Conservation (phyloP, 495 filamentous ascomycete genomes). For the Hypoxylon fuscum region DNA sequence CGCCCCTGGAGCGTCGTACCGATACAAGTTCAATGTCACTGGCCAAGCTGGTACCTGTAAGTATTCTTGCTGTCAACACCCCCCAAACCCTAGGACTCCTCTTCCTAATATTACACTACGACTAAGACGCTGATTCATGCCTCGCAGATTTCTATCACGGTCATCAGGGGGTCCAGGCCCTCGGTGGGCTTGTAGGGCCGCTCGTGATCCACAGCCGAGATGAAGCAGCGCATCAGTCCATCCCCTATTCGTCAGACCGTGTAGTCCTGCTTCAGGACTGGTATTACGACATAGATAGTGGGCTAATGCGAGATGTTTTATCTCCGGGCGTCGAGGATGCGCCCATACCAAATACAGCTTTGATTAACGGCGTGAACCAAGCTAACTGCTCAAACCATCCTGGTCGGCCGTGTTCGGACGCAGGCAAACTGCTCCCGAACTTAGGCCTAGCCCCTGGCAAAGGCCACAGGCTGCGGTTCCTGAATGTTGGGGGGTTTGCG, state of each 20-base stretch:
- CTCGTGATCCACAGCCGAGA: conserved; percentile 61
- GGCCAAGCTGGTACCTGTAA: conserved; percentile 58
- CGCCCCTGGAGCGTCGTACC: conserved; percentile 59
- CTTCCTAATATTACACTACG: neutral
- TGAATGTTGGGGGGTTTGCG: conserved; percentile 71
- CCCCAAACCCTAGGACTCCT: conserved; percentile 6
- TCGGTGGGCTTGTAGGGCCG: conserved; percentile 66
- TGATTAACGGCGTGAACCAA: conserved; percentile 71
- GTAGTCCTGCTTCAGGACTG: conserved; percentile 66
- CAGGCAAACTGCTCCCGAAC: conserved; percentile 52
- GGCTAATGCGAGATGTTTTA: conserved; percentile 58
- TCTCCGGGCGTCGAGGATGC: conserved; percentile 64
- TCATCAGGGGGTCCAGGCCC: conserved; percentile 52
- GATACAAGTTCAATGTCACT: conserved; percentile 54
- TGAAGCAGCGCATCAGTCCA: conserved; percentile 50
- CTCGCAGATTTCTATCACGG: conserved; percentile 52
- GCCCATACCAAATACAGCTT: conserved; percentile 67
- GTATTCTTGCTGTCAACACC: conserved; percentile 33
- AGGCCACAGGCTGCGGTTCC: conserved; percentile 72
- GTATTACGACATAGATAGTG: conserved; percentile 63
- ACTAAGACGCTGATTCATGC: conserved; percentile 40
- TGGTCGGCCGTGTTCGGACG: conserved; percentile 57
- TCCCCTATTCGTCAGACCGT: conserved; percentile 60
- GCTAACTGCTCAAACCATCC: conserved; percentile 58
- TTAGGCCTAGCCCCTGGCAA: conserved; percentile 57